A percentile compares a stretch with the other conserved stretches of the same genome.
These are phyloP conservation scores for Scedosporium minutisporum DNA, from an alignment of 2,329 filamentous ascomycete species.

Conservation along the genomic window DNA sequence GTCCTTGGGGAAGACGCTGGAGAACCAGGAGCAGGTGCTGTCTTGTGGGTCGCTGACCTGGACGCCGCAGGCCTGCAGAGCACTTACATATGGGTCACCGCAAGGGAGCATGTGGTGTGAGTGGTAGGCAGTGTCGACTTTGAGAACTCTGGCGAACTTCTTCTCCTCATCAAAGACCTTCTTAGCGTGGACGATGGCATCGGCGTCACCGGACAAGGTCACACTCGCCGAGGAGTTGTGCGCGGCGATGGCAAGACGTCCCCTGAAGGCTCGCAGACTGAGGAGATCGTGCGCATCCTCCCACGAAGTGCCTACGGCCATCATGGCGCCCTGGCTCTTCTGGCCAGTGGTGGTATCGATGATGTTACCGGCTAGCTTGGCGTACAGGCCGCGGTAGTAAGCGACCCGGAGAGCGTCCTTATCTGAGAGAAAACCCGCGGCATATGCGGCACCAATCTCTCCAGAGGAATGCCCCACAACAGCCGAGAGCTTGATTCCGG, in stretches of 20 bases:
- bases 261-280: conserved; percentile 2
- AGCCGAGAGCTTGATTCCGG: conserved; percentile 26
- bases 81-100: conserved; percentile 15
- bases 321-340: conserved; percentile 17
- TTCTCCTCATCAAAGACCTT: conserved; percentile 6
- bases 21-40: conserved; percentile 6
- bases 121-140: conserved; percentile 16
- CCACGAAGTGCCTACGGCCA: conserved; percentile 13
- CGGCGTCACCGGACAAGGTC: conserved; percentile 23
- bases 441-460: conserved; percentile 38
- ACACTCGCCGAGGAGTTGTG: conserved; percentile 25
- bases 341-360: not conserved
- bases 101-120: conserved; percentile 22
- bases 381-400: conserved; percentile 20
- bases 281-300: conserved; percentile 1
- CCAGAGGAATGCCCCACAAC: conserved; percentile 38
- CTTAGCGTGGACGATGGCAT: conserved; percentile 11
- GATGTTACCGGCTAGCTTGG: conserved; percentile 9
- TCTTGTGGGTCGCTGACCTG: conserved; percentile 3
- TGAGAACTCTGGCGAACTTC: conserved; percentile 13
- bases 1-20: not conserved
- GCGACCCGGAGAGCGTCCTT: conserved; percentile 20
- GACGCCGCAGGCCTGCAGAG: conserved; percentile 11
- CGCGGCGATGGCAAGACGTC: conserved; percentile 22
- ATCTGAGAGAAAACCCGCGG: conserved; percentile 17